Base-by-base conservation (phyloP, 202 grass and related monocot species). In the Dendrocalamus latiflorus region DNA sequence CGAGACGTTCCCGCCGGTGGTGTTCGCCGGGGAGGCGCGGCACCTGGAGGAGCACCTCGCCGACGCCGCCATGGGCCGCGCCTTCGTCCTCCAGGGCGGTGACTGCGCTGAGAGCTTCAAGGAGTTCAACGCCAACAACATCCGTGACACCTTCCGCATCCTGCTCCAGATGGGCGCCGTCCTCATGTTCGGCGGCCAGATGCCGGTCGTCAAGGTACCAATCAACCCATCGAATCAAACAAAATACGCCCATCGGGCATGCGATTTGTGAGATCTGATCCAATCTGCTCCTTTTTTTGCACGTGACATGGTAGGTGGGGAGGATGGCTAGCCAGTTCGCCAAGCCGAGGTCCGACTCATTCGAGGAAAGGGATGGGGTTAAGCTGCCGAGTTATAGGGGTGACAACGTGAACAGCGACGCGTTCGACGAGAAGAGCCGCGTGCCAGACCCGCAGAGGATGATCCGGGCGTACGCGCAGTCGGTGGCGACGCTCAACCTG, bases 31-130 rank as follows among this genome's bases (percentile, higher is more conserved):
- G 0, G 94, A 97, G 88, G 92, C 94, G 48, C 86, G 94, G 9
- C 85, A 90, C 75, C 86, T 97, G 5, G 94, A 97, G 88, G 94
- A 94, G 41, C 92, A 88, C 79, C 80, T 97, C 30, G 94, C 90
- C 1, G 94, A 97, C 41, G 94, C 94, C 16, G 94, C 94, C 81
- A 86, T 94, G 82, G 94, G 94, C 62, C 89, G 87, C 68, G 94
- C 94, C 49, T 97, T 97, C 90, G 86, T 97, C 43, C 86, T 97
- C 68, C 94, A 97, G 87, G 94, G 94, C 28, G 94, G 94, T 0
- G 94, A 97, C 71, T 97, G 94, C 65, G 94, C 94, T 1, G 94
- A 97, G 90, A 97, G 94, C 90, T 94, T 97, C 92, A 97, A 97
- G 92, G 94, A 97, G 88, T 97, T 97, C 86, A 78, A 97, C 85